Evolutionary conservation across 345 rosid genomes (phyloP), one percentile per base, ranked within the genome.

Genomic region (Pseudoturritis turrita): DNA sequence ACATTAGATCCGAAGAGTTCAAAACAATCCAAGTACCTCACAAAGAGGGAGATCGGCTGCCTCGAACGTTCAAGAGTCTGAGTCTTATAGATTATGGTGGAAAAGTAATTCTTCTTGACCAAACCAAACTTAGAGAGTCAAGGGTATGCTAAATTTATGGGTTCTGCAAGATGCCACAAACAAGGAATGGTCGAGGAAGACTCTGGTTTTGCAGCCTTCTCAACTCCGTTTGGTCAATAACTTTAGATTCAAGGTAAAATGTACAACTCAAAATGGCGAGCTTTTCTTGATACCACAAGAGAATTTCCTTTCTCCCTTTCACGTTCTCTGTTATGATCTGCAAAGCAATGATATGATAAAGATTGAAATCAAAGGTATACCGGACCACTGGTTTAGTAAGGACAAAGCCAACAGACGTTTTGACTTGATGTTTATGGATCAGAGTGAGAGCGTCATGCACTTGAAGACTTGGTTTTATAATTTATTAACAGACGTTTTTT

Each of bases 391-490:
- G 45, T 12, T 35, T 18, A 35, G 22, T 19, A 18, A 22, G 21
- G 46, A 19, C 11, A 21, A 5, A 58, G 21, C n/a, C 2, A 6
- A 44, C 19, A 6, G 7, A 44, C 18, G 14, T 58, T 6, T 58
- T 37, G 45, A 36, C 17, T n/a, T 37, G 18, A 58, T 58, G 63
- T 58, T 58, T 37, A 36, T 58, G 63, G 46, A 58, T 40, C 63
- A 58, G 31, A 36, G 31, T 21, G 29, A 36, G 46, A 58, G 18
- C 8, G 4, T 22, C 29, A 5, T 2, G n/a, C 23, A 22, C 50
- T 45, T 45, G 50, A 11, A 45, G 21, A 15, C 22, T 45, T 33
- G 36, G 10, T 8, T 33, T 8, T 33, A 8, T 33, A 33, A 33
- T 7, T 7, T 33, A 33, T 5, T 6, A 29, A 29, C 7, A 5